phyloP scores from a whole-genome alignment of 768 basidiomycete genomes.

The Porpolomopsis calyptriformis region DNA sequence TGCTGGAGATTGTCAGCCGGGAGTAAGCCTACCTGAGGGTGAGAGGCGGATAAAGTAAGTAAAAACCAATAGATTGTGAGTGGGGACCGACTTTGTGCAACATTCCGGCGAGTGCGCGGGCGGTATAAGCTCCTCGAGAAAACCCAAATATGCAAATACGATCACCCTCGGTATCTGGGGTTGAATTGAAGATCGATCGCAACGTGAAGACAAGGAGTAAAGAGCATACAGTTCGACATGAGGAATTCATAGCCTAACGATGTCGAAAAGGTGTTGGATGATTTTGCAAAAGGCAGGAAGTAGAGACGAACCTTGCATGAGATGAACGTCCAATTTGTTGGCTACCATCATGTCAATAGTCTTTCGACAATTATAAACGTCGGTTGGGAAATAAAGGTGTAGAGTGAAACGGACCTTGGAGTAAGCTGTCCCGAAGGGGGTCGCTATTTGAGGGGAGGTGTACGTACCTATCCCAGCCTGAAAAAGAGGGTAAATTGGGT shows the following conservation, averaged over 20 bases:
- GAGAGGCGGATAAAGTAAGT: background rate
- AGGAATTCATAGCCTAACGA: slow-evolving; percentile 47
- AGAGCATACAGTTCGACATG: slow-evolving; percentile 44
- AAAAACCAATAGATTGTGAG: background rate
- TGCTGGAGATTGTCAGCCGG: slow-evolving; percentile 41
- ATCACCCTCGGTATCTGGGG: slow-evolving; percentile 39
- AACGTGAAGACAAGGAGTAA: background rate
- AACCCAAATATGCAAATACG: slow-evolving; percentile 60
- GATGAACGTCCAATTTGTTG: slow-evolving; percentile 37
- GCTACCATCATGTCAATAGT: slow-evolving; percentile 41
- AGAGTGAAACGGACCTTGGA: slow-evolving; percentile 25
- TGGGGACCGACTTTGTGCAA: slow-evolving; percentile 27
- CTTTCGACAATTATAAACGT: slow-evolving; percentile 15
- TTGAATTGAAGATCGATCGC: background rate
- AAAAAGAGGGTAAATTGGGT: background rate
- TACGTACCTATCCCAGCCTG: slow-evolving; percentile 20
- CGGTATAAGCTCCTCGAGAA: slow-evolving; percentile 57
- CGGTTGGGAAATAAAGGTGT: background rate
- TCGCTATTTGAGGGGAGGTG: slow-evolving; percentile 26
- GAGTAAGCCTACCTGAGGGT: slow-evolving; percentile 32
- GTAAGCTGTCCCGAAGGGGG: slow-evolving; percentile 26
- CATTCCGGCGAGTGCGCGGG: slow-evolving; percentile 45
- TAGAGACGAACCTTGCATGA: slow-evolving; percentile 28
- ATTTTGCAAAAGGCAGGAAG: background rate
- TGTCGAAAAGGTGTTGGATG: slow-evolving; percentile 2